A percentile compares a stretch with the other conserved stretches of the same genome.
Evolutionary conservation across 2,329 filamentous ascomycete species (phyloP).

Genomic region (Phyllosticta capitalensis): DNA sequence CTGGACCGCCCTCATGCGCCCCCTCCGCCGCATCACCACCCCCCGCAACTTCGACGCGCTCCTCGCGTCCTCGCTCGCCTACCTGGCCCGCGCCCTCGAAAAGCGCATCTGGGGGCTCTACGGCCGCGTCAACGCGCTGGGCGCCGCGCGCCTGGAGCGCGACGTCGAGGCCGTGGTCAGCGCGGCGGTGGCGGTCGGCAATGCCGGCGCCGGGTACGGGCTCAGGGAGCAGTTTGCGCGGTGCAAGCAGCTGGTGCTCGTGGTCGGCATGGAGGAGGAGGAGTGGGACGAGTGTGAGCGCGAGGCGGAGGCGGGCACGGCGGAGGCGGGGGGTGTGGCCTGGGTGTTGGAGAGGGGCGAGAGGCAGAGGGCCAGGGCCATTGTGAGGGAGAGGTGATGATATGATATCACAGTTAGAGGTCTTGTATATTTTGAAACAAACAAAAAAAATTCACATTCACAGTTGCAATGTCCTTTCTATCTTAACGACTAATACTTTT

Average conservation of each 20-base stretch:
- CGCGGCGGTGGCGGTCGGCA: constrained; percentile 42
- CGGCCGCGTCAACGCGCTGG: constrained; percentile 69
- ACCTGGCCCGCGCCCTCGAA: constrained; percentile 72
- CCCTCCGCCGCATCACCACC: constrained; percentile 77
- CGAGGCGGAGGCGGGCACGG: constrained; percentile 36
- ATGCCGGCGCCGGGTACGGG: constrained; percentile 59
- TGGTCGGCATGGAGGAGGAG: constrained; percentile 91
- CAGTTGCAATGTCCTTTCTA: not conserved
- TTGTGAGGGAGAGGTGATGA: constrained; percentile 43
- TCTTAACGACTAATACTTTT: not conserved
- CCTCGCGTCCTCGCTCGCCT: constrained; percentile 61
- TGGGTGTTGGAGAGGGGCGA: constrained; percentile 69
- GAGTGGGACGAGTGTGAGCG: constrained; percentile 73
- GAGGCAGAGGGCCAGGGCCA: constrained; percentile 58
- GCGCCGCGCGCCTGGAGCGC: constrained; percentile 72
- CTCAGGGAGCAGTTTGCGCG: constrained; percentile 68
- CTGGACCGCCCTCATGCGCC: constrained; percentile 79
- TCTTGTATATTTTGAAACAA: too few relatives aligned
- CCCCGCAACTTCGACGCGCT: constrained; percentile 65
- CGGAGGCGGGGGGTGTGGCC: constrained; percentile 50
- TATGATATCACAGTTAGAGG: too few relatives aligned
- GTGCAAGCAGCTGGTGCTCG: constrained; percentile 70
- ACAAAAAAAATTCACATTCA: not conserved
- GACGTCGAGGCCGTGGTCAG: constrained; percentile 69
- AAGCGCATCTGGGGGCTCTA: constrained; percentile 77